Conservation (phyloP, 148 eudicot species). For the Chenopodium quinoa region DNA sequence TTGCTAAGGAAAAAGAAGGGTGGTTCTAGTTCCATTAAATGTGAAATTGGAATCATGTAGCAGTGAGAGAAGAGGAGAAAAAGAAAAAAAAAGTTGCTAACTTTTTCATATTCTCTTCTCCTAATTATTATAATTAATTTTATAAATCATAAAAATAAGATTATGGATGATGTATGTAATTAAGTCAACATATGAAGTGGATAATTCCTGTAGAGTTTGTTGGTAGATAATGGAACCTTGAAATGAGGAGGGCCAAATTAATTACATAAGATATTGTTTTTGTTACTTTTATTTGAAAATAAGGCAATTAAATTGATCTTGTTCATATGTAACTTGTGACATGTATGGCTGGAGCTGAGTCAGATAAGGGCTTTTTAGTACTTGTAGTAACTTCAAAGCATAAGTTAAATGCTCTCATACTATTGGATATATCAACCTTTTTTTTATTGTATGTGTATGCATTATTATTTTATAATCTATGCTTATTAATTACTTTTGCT, state of each 20-base stretch:
- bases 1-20: neutral
- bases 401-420: neutral
- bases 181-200: slow-evolving; percentile 20
- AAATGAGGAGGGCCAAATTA: slow-evolving; percentile 1
- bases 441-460: too few relatives aligned
- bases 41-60: slow-evolving; percentile 9
- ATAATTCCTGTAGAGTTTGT: neutral
- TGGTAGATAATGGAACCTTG: slow-evolving; percentile 4
- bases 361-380: slow-evolving; percentile 27
- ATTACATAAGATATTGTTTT: neutral
- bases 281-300: slow-evolving; percentile 1
- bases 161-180: slow-evolving; percentile 14
- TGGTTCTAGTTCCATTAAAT: slow-evolving; percentile 8
- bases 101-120: slow-evolving; percentile 16
- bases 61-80: neutral
- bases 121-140: neutral
- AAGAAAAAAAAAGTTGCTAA: neutral
- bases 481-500: slow-evolving; percentile 6
- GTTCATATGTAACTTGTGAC: slow-evolving; percentile 14
- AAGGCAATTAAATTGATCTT: neutral
- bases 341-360: slow-evolving; percentile 33
- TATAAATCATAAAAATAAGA: neutral
- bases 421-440: slow-evolving; percentile 10
- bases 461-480: neutral
- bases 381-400: slow-evolving; percentile 33